Evolutionary conservation across 805 yeast genomes (phyloP).

Genomic region (Pichia phayaonensis): DNA sequence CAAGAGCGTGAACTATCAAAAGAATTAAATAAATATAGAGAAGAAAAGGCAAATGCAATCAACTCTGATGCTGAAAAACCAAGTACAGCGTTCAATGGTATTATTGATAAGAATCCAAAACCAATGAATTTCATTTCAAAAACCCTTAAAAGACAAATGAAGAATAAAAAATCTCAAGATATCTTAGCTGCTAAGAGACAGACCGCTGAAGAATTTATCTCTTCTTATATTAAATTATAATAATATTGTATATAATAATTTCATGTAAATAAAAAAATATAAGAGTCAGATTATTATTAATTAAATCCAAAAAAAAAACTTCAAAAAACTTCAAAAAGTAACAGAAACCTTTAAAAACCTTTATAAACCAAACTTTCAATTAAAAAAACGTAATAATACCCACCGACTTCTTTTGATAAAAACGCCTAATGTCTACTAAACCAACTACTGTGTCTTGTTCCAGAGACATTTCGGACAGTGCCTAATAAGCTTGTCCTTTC

Average conservation of each 20-base stretch:
- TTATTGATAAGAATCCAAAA: slow-evolving; percentile 45
- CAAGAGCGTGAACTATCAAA: slow-evolving; percentile 29
- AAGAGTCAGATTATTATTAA: neutral
- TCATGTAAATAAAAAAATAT: neutral
- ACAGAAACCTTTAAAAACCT: neutral
- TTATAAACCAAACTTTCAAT: neutral
- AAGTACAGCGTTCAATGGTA: slow-evolving; percentile 66
- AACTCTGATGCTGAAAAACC: slow-evolving; percentile 71
- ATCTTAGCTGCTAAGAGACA: slow-evolving; percentile 17
- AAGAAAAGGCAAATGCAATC: slow-evolving; percentile 36
- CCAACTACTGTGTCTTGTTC: slow-evolving; percentile 5
- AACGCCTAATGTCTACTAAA: neutral
- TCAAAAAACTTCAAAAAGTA: neutral
- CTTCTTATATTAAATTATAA: slow-evolving; percentile 6
- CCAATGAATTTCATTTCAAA: slow-evolving; percentile 60
- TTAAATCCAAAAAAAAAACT: no score
- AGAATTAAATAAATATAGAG: slow-evolving; percentile 45
- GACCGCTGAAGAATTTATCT: slow-evolving; percentile 31
- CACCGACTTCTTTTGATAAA: neutral
- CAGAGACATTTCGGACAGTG: slow-evolving; percentile 1
- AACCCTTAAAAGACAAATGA: slow-evolving; percentile 36
- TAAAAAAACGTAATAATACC: neutral
- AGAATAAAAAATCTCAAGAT: slow-evolving; percentile 36
- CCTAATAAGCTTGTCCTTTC: slow-evolving; percentile 1
- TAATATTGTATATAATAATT: neutral